Evolutionary conservation across 345 rosid genomes (phyloP), one percentile per base, ranked within the genome.

Genomic region (Moricandia moricandioides): DNA sequence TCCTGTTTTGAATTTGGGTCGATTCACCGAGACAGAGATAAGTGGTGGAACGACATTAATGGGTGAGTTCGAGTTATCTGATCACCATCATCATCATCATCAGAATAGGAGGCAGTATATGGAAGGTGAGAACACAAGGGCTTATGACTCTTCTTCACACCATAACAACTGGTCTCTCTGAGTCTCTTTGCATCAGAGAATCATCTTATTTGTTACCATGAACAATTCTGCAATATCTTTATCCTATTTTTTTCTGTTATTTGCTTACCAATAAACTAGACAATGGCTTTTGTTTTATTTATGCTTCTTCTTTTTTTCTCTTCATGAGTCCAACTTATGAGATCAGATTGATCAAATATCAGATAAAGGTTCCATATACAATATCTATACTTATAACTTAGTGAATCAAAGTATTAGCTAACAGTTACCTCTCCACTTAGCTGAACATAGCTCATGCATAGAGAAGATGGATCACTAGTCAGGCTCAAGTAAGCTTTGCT

Each of bases 111-210:
- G 84, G 66, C 89, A 87, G 61, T 83, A 83, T 66, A 69, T 81
- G 84, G 92, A 88, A 52, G 79, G 71, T 13, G 88, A 89, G 59
- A 84, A 81, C 67, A 34, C 92, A 51, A 82, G 89, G 70, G 85
- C 77, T 6, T 87, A 85, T 43, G 88, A 85, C 74, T 82, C 87
- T 78, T 84, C 96, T 51, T 75, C 85, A 58, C 86, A 82, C 81
- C 87, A 87, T 59, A 83, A 76, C 76, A 82, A 92, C 78, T 90
- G 96, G 93, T 86, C 92, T 18, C 96, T 88, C 29, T 90, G 77
- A 81, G 61, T 70, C 55, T 57, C 47, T 49, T 16, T 49, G 55
- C 55, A 49, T 49, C 21, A 12, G 51, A 43, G 56, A 61, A 47
- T 52, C 70, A 33, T 40, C 58, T 70, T 64, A 4, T 34, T 43